These are phyloP conservation scores for Adiantum capillusveneris DNA, from an alignment of 75 land plant genomes.

Conservation along the genomic window DNA sequence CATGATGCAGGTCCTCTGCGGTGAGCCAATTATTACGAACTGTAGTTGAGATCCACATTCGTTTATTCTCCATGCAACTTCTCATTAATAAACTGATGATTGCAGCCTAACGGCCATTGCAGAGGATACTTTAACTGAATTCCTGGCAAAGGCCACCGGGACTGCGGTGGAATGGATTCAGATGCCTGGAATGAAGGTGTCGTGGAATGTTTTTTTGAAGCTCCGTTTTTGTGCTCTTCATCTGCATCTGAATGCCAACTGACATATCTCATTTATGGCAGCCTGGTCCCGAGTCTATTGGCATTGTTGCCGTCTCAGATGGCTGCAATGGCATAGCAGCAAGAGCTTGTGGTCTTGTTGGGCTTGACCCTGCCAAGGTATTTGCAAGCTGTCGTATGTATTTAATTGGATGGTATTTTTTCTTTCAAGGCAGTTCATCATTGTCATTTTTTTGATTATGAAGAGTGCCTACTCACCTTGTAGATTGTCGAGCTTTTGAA, in stretches of 20 bases:
- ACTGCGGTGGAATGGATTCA: constrained; percentile 54
- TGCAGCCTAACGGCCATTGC: constrained; percentile 36
- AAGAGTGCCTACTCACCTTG: background rate
- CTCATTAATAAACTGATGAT: too few relatives aligned
- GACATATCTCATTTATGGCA: constrained; percentile 15
- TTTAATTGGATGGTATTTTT: too few relatives aligned
- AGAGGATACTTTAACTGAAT: constrained; percentile 38
- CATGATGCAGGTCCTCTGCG: constrained; percentile 26
- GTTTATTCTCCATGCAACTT: too few relatives aligned
- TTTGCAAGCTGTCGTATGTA: too few relatives aligned
- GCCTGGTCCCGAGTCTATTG: constrained; percentile 59
- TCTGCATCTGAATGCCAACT: too few relatives aligned
- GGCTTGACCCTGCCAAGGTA: constrained; percentile 38
- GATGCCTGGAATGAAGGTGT: constrained; percentile 57
- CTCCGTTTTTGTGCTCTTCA: too few relatives aligned
- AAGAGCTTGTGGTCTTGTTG: constrained; percentile 45
- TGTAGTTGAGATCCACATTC: too few relatives aligned
- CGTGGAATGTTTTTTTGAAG: background rate
- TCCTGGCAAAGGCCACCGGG: constrained; percentile 47
- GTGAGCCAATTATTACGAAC: too few relatives aligned
- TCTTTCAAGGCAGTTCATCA: too few relatives aligned
- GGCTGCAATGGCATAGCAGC: constrained; percentile 40
- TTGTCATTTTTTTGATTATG: too few relatives aligned
- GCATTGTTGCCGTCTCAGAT: constrained; percentile 39
- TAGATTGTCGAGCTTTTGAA: constrained; percentile 39